Evolutionary conservation across 2,329 filamentous ascomycete genomes (phyloP).

Genomic region (Tolypocladium guangdongense): DNA sequence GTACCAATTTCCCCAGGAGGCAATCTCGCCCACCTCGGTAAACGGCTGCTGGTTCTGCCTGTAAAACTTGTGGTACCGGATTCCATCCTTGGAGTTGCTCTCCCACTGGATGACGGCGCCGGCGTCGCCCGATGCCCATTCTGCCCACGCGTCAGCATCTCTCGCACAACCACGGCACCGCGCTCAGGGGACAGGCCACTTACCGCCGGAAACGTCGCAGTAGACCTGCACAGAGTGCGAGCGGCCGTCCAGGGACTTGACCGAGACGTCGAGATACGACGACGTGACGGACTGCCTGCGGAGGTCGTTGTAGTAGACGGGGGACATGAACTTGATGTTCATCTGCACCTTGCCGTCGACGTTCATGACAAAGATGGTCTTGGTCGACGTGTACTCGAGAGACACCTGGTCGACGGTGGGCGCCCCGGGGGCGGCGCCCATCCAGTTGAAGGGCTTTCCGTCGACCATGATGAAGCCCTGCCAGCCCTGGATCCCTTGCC

Average conservation of each 20-base stretch:
- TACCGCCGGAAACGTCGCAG: slow-evolving; percentile 49
- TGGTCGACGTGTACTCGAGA: slow-evolving; percentile 62
- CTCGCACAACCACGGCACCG: neutral
- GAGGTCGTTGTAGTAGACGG: slow-evolving; percentile 55
- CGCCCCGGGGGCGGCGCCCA: slow-evolving; percentile 44
- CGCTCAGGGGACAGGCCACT: neutral
- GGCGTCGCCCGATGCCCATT: slow-evolving; percentile 60
- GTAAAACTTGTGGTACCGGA: slow-evolving; percentile 55
- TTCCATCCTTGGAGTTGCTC: slow-evolving; percentile 33
- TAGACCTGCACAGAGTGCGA: slow-evolving; percentile 60
- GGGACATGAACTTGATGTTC: slow-evolving; percentile 60
- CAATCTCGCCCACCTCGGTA: slow-evolving; percentile 56
- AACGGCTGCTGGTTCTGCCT: slow-evolving; percentile 52
- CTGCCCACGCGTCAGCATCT: slow-evolving; percentile 25
- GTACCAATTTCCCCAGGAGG: slow-evolving; percentile 74
- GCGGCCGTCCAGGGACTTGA: slow-evolving; percentile 49
- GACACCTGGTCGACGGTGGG: slow-evolving; percentile 47
- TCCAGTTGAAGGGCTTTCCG: slow-evolving; percentile 52
- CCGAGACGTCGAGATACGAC: slow-evolving; percentile 57
- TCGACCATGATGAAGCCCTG: slow-evolving; percentile 61
- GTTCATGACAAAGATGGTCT: slow-evolving; percentile 58
- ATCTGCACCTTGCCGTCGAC: slow-evolving; percentile 50
- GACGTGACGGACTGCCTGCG: slow-evolving; percentile 58
- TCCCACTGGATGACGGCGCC: slow-evolving; percentile 50
- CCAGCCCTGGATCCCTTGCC: slow-evolving; percentile 48